These are phyloP conservation scores for Massospora cicadina DNA, from an alignment of 371 early-diverging fungal species.

Conservation along the genomic window DNA sequence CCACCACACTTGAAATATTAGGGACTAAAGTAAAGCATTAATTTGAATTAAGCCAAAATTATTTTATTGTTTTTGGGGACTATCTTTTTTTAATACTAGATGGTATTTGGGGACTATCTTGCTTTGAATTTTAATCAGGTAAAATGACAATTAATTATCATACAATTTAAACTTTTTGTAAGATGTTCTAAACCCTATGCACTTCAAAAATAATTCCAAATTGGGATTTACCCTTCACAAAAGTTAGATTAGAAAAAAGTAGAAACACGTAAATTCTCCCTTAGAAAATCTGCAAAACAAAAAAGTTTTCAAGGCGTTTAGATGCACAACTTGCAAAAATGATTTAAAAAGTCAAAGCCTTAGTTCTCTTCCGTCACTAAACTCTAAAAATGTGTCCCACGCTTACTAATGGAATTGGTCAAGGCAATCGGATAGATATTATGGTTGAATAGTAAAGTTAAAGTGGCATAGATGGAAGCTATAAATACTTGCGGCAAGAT, in stretches of 20 bases:
- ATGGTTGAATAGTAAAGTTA: background rate
- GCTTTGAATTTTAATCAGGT: no score
- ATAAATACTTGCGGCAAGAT: conserved; percentile 12
- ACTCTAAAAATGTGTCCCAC: no score
- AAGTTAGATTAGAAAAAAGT: background rate
- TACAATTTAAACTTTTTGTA: no score
- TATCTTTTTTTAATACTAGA: no score
- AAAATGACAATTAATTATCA: no score
- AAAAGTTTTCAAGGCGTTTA: background rate
- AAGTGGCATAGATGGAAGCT: conserved; percentile 6
- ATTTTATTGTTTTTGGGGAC: no score
- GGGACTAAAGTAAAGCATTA: conserved; percentile 1
- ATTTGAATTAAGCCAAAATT: no score
- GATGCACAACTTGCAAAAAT: background rate
- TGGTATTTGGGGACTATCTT: no score
- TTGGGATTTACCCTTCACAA: no score
- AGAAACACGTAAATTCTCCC: background rate
- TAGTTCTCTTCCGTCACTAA: no score
- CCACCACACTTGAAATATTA: conserved; percentile 22
- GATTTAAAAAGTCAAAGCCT: background rate
- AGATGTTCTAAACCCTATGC: no score
- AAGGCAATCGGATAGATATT: conserved; percentile 11
- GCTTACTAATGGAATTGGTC: background rate
- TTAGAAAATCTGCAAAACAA: background rate
- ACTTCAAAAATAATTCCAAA: no score